Evolutionary conservation across 208 protist genomes (phyloP), one percentile per base, ranked within the genome.

Genomic region (Crithidia expoeki): DNA sequence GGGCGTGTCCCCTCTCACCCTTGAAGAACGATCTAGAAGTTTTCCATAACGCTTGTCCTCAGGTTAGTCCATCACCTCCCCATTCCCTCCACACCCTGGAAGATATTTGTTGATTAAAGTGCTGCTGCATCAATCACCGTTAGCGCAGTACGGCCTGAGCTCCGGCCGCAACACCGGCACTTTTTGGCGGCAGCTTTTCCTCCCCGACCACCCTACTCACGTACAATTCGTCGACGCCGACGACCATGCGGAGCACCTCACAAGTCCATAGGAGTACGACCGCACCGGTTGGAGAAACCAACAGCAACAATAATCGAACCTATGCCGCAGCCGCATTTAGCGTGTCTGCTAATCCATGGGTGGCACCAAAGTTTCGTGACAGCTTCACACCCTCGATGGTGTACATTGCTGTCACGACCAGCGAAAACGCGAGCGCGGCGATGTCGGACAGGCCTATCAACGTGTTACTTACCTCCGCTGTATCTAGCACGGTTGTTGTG

Each of bases 101-200:
- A 38, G 34, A 25, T 33, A 32, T 16, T 2, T 33, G n/a, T 2
- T 38, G 36, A 34, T 17, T n/a, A 38, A 62, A 5, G 1, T 33
- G 56, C 21, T 34, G 21, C 7, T 62, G 56, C 56, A 62, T 21
- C 34, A 30, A 9, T 50, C n/a, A 7, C 49, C 56, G 7, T 62
- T 38, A 2, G 56, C 56, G 38, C 56, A 62, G 56, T 62, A 62
- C 56, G 56, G 56, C 19, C 38, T 62, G 16, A 62, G 56, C 56
- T 62, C 56, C 23, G 25, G 23, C 12, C n/a, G 33, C 28, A 49
- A 27, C 56, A 46, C 56, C 9, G 38, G 23, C 38, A 14, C n/a
- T 49, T 1, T 62, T 38, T 11, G 38, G 23, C 12, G 38, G 19
- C 23, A 62, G 56, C 56, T 62, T 62, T 16, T 4, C 38, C 17